These are phyloP conservation scores for Ceratocystis variospora DNA, from an alignment of 2,329 filamentous ascomycete species.

Conservation along the genomic window DNA sequence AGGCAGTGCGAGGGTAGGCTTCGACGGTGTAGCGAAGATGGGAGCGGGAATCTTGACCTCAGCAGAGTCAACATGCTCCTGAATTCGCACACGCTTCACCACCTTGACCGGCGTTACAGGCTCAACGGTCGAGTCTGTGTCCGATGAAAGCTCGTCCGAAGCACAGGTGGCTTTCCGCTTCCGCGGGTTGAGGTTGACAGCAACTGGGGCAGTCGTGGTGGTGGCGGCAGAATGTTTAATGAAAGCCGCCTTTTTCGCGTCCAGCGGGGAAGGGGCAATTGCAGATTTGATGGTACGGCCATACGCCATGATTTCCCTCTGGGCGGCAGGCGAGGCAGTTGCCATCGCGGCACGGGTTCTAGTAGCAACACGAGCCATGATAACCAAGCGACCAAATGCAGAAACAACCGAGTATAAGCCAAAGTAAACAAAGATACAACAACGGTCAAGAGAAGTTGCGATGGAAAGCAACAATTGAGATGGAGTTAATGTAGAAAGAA, in stretches of 20 bases:
- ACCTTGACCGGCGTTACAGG: conserved; percentile 15
- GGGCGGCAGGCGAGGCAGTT: conserved; percentile 13
- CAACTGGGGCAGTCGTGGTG: background rate
- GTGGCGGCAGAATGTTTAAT: background rate
- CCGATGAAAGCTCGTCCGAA: conserved; percentile 23
- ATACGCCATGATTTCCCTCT: conserved; percentile 15
- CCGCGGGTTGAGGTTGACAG: conserved; percentile 24
- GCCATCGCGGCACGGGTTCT: conserved; percentile 15
- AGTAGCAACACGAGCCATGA: conserved; percentile 18
- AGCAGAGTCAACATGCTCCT: conserved; percentile 14
- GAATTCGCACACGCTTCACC: conserved; percentile 18
- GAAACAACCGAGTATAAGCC: background rate
- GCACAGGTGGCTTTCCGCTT: conserved; percentile 29
- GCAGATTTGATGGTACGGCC: conserved; percentile 21
- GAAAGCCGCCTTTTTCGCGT: conserved; percentile 26
- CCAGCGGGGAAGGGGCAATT: conserved; percentile 19
- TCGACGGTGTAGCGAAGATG: conserved; percentile 13
- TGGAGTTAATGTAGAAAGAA: background rate
- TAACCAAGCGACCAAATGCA: conserved; percentile 4
- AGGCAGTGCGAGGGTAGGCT: background rate
- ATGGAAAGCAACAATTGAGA: background rate
- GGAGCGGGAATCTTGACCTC: conserved; percentile 8
- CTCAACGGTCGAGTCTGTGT: background rate
- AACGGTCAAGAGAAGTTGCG: background rate
- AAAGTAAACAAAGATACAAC: conserved; percentile 5